Percentiles rank a stretch among this genome's conserved stretches.
phyloP scores from a whole-genome alignment of 1,139 yeast species.

The Pneumocystis murina region DNA sequence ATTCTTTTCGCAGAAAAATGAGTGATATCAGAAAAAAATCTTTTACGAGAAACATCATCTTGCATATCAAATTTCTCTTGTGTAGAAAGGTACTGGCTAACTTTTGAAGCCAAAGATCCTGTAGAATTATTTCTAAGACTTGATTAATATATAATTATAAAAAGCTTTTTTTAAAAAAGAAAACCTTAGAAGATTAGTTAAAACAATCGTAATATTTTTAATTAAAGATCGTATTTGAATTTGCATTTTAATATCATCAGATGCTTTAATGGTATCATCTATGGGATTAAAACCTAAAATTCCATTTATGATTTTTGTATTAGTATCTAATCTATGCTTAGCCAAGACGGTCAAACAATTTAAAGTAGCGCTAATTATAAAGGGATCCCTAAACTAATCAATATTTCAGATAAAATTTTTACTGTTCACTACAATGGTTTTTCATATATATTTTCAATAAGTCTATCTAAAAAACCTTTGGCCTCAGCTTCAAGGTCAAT shows the following conservation, averaged over 20 bases:
- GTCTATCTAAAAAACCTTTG: constrained; percentile 46
- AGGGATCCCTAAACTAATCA: constrained; percentile 14
- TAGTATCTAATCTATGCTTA: constrained; percentile 23
- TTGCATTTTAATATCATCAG: constrained; percentile 19
- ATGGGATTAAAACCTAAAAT: constrained; percentile 24
- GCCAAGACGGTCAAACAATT: constrained; percentile 25
- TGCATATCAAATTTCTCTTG: constrained; percentile 17
- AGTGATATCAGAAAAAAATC: constrained; percentile 16
- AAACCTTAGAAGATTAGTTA: constrained; percentile 22
- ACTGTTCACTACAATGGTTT: constrained; percentile 24
- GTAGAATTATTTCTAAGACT: constrained; percentile 5
- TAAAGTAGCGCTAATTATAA: constrained; percentile 24
- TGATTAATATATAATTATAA: constrained; percentile 17
- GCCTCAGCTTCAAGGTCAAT: constrained; percentile 56
- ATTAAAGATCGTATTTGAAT: constrained; percentile 23
- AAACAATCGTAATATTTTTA: constrained; percentile 24
- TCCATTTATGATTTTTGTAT: constrained; percentile 22
- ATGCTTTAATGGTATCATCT: constrained; percentile 15
- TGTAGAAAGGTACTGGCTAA: constrained; percentile 20
- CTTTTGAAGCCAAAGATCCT: constrained; percentile 13
- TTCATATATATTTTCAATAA: constrained; percentile 41
- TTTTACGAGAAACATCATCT: constrained; percentile 12
- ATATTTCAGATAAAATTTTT: not conserved
- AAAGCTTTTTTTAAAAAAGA: not conserved
- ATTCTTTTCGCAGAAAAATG: constrained; percentile 3